A percentile compares a stretch with the other conserved stretches of the same genome.
phyloP scores from a whole-genome alignment of 2,329 filamentous ascomycete species.

The Fusarium nanum region DNA sequence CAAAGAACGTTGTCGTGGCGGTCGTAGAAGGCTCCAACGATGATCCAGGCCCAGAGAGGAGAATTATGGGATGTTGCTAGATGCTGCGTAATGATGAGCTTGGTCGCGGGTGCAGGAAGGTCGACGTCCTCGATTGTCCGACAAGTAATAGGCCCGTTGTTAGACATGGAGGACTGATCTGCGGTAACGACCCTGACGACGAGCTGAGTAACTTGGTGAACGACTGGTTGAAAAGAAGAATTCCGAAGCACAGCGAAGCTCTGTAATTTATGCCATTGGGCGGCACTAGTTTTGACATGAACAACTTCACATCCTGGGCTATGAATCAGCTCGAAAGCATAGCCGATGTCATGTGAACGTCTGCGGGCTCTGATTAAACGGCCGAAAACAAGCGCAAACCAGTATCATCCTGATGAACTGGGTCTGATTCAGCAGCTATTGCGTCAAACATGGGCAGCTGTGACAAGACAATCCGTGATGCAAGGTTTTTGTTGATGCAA shows the following conservation, averaged over 20 bases:
- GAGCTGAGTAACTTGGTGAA: background rate
- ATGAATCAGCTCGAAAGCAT: conserved; percentile 28
- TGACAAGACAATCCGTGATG: background rate
- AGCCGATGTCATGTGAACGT: background rate
- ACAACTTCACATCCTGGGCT: conserved; percentile 1
- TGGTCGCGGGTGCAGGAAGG: conserved; percentile 59
- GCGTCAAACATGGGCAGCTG: conserved; percentile 11
- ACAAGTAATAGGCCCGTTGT: conserved; percentile 19
- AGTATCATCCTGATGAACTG: background rate
- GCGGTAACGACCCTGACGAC: conserved; percentile 3
- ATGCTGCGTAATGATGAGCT: conserved; percentile 59
- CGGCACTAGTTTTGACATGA: conserved; percentile 7
- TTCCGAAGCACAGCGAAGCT: background rate
- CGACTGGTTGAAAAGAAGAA: conserved; percentile 2
- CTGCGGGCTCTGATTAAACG: conserved; percentile 16
- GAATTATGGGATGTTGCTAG: conserved; percentile 49
- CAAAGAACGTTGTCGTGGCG: conserved; percentile 55
- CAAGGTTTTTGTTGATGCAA: conserved; percentile 5
- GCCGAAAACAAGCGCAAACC: background rate
- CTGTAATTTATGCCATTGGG: conserved; percentile 12
- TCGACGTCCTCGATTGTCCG: conserved; percentile 48
- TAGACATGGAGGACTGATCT: conserved; percentile 41
- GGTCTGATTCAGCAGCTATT: conserved; percentile 34
- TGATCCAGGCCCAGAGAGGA: conserved; percentile 59
- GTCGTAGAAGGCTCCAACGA: conserved; percentile 62